A percentile compares a stretch with the other conserved stretches of the same genome.
Evolutionary conservation across 805 yeast genomes (phyloP).

Genomic region (Sporopachydermia quercuum): DNA sequence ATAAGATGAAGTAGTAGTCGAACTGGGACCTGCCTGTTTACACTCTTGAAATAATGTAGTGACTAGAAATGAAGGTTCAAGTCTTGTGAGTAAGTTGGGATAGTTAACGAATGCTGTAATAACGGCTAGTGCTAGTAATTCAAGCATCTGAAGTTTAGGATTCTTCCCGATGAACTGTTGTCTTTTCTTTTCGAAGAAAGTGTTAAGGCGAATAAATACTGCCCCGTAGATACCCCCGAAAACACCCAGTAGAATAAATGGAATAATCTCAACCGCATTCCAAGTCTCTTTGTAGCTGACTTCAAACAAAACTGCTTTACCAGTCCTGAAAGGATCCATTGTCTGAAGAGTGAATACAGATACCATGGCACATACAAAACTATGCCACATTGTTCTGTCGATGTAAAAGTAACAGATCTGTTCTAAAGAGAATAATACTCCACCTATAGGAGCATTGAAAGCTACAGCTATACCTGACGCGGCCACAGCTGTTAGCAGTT

Average conservation of each 20-base stretch:
- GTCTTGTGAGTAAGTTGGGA: constrained; percentile 36
- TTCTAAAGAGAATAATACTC: constrained; percentile 66
- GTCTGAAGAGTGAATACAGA: constrained; percentile 46
- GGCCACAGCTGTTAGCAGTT: constrained; percentile 55
- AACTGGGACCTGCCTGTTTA: background rate
- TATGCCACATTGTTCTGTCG: constrained; percentile 63
- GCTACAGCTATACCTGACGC: constrained; percentile 81
- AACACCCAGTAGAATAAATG: constrained; percentile 57
- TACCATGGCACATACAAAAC: constrained; percentile 66
- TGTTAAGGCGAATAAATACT: constrained; percentile 32
- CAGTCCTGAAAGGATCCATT: constrained; percentile 34
- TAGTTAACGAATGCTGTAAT: constrained; percentile 41
- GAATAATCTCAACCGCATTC: constrained; percentile 55
- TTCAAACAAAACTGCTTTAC: constrained; percentile 43
- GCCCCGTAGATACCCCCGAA: constrained; percentile 58
- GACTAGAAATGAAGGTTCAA: constrained; percentile 41
- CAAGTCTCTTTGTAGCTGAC: constrained; percentile 58
- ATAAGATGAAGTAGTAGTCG: background rate
- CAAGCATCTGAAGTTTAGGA: constrained; percentile 24
- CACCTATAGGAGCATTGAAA: constrained; percentile 79
- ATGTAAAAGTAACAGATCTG: constrained; percentile 49
- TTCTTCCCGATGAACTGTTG: constrained; percentile 12
- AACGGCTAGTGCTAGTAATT: constrained; percentile 31
- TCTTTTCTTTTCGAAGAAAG: constrained; percentile 17
- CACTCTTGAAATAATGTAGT: constrained; percentile 34